A percentile compares a stretch with the other conserved stretches of the same genome.
Conservation (phyloP, 495 filamentous ascomycete genomes). For the Trichoderma reesei region DNA sequence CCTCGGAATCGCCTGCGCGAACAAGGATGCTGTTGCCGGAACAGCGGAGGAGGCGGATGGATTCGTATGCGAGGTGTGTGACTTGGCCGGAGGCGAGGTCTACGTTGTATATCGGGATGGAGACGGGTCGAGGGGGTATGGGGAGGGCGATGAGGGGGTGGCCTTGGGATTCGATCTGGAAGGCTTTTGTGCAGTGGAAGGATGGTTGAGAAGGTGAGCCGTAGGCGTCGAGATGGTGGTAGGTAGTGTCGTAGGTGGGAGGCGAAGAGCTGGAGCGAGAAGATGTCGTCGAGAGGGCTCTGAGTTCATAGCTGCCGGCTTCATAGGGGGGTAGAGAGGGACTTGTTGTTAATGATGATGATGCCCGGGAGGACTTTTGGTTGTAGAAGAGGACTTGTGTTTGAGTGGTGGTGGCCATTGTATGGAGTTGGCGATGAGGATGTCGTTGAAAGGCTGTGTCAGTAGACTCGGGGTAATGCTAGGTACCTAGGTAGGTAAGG, state of each 20-base stretch:
- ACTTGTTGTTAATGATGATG: neutral
- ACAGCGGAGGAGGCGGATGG: constrained; percentile 29
- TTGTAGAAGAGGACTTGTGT: neutral
- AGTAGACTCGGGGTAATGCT: neutral
- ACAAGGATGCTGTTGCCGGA: constrained; percentile 34
- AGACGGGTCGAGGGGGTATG: constrained; percentile 27
- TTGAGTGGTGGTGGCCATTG: neutral
- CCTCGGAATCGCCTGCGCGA: constrained; percentile 16
- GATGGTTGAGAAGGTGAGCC: constrained; percentile 8
- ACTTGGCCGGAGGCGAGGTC: constrained; percentile 2
- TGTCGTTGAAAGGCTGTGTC: neutral
- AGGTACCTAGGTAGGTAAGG: too few relatives aligned
- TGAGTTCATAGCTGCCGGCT: constrained; percentile 1
- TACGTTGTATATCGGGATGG: constrained; percentile 35
- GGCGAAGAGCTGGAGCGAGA: constrained; percentile 6
- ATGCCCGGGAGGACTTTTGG: neutral
- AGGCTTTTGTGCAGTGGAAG: constrained; percentile 21
- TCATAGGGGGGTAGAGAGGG: constrained; percentile 9
- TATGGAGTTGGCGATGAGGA: neutral
- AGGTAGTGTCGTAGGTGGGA: constrained; percentile 10
- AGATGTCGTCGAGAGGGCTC: neutral
- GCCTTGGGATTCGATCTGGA: constrained; percentile 39
- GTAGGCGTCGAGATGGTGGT: constrained; percentile 10
- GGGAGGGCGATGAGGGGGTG: constrained; percentile 35
- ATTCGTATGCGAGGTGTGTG: constrained; percentile 32